Base-by-base conservation (phyloP, 1,284 basidiomycete genomes). In the Tilletia walkeri region DNA sequence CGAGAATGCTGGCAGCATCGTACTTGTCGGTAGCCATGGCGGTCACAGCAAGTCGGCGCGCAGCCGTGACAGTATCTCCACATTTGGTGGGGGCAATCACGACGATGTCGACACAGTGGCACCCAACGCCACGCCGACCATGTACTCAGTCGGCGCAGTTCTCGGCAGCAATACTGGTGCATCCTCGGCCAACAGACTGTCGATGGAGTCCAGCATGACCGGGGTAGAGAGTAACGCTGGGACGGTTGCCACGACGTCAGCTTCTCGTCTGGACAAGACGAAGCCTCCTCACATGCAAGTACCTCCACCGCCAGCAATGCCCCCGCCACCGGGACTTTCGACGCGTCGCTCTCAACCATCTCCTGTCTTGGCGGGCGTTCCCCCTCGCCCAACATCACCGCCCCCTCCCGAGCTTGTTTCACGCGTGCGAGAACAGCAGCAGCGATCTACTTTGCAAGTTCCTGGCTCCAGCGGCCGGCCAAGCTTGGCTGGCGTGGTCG, bases 251-350 rank as follows among this genome's bases (percentile, higher is more conserved):
- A 34, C 59, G 20, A 16, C 59, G 4, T n/a, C 34, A 1, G 38
- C n/a, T 34, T n/a, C n/a, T n/a, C 50, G 9, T 14, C 73, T 75
- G 20, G 78, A 78, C 70, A 78, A 74, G 70, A 77, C 71, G 48
- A 78, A 76, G 68, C 75, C 77, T 7, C 78, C 78, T 10, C 68
- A 76, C 65, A 75, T 80, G 75, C 67, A 74, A 53, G 75, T 78
- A 69, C 78, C 78, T 1, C 77, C 77, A 10, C 79, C 79, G 18
- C 79, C 78, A 3, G 69, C 67, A 14, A 77, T 78, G 75, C 79
- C 79, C 50, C 79, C 79, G 53, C 79, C 78, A 24, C 68, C 73
- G 9, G 67, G 47, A n/a, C 45, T 74, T 30, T 68, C 78, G 24
- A 24, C 67, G 39, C 77, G 73, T 67, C 67, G 66, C 34, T 69